A percentile compares a stretch with the other conserved stretches of the same genome.
These are phyloP conservation scores for Chrysanthemum seticuspe DNA, from an alignment of 129 eudicot species.

Conservation along the genomic window DNA sequence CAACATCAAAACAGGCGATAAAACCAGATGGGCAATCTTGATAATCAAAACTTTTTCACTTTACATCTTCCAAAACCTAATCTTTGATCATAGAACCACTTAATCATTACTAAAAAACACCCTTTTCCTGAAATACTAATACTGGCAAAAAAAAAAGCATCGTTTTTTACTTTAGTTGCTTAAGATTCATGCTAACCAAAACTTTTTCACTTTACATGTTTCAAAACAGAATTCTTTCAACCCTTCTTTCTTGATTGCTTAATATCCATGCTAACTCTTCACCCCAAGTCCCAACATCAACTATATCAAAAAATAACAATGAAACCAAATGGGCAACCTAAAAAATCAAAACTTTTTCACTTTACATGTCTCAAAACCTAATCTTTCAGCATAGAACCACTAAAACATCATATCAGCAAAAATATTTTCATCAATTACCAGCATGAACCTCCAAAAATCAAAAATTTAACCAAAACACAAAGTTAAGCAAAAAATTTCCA, in stretches of 20 bases:
- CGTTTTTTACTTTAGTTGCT: no score
- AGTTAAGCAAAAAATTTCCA: slow-evolving; percentile 23
- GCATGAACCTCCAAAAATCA: neutral
- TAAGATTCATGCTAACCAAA: no score
- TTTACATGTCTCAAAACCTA: neutral
- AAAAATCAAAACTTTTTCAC: neutral
- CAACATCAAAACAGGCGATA: neutral
- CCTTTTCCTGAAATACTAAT: no score
- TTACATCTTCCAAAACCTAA: neutral
- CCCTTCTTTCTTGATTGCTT: no score
- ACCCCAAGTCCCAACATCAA: neutral
- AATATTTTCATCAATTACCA: neutral
- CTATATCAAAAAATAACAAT: neutral
- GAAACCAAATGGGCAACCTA: slow-evolving; percentile 8
- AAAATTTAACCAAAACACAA: neutral
- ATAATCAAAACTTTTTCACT: neutral
- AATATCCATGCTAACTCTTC: no score
- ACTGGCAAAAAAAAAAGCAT: no score
- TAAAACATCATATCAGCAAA: neutral
- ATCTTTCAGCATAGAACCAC: neutral
- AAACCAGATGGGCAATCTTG: neutral
- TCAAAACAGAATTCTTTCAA: neutral
- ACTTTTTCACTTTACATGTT: neutral
- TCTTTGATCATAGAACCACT: no score
- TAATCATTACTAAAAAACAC: no score